These are phyloP conservation scores for Sporothrix variecibatus DNA, from an alignment of 2,329 filamentous ascomycete genomes.

Conservation along the genomic window DNA sequence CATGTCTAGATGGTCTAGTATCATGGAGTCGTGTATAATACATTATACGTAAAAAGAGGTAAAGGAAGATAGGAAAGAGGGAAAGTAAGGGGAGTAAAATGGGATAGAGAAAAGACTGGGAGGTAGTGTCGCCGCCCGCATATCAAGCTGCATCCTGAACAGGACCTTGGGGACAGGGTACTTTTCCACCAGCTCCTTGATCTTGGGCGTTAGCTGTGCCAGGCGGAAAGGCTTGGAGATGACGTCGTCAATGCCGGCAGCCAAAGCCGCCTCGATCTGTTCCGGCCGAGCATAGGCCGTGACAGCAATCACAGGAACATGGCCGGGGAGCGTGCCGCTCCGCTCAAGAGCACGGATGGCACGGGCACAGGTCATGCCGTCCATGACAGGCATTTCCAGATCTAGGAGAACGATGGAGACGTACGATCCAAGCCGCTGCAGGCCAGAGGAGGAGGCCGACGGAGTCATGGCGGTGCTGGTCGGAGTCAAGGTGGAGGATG, in stretches of 20 bases:
- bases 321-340: slow-evolving; percentile 60
- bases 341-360: slow-evolving; percentile 69
- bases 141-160: not conserved
- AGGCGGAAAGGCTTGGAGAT: slow-evolving; percentile 81
- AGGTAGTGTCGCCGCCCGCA: not conserved
- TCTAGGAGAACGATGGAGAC: slow-evolving; percentile 76
- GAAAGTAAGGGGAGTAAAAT: not conserved
- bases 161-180: slow-evolving; percentile 33
- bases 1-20: slow-evolving; percentile 7
- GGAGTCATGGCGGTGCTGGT: not conserved
- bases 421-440: slow-evolving; percentile 42
- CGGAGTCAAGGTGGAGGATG: not conserved
- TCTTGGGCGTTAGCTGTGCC: slow-evolving; percentile 67
- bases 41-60: not conserved
- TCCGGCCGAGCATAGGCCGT: slow-evolving; percentile 77
- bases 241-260: slow-evolving; percentile 74
- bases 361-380: slow-evolving; percentile 72
- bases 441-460: not conserved
- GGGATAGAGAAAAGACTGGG: not conserved
- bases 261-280: slow-evolving; percentile 70
- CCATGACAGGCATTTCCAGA: slow-evolving; percentile 80
- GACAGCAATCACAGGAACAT: slow-evolving; percentile 80
- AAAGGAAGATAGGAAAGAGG: not conserved
- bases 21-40: not conserved
- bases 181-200: slow-evolving; percentile 56